Conservation (phyloP, 305 asterid species). For the Euphrasia arctica region DNA sequence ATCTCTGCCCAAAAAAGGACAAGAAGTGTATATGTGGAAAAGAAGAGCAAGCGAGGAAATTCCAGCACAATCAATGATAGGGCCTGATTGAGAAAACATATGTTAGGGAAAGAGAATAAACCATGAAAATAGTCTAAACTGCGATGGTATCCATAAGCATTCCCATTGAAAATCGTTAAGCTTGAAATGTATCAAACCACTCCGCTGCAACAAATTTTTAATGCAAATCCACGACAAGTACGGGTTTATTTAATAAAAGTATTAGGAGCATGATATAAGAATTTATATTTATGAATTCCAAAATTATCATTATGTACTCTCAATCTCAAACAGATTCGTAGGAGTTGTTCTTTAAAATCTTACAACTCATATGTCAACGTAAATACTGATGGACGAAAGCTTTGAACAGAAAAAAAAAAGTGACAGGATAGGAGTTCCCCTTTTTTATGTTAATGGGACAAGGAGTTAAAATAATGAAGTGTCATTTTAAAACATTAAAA, state of each 20-base stretch:
- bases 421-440: neutral
- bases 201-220: neutral
- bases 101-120: conserved; percentile 5
- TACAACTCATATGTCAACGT: neutral
- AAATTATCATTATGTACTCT: no score
- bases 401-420: neutral
- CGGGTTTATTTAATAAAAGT: no score
- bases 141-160: conserved; percentile 11
- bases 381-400: neutral
- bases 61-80: conserved; percentile 65
- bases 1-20: conserved; percentile 99
- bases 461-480: neutral
- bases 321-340: no score
- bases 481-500: neutral
- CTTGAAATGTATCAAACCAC: neutral
- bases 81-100: conserved; percentile 46
- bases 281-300: no score
- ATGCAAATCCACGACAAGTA: neutral
- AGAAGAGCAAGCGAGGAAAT: conserved; percentile 90
- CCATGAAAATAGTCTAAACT: neutral
- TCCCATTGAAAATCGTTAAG: conserved; percentile 1
- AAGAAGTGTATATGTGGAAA: conserved; percentile 94
- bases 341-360: neutral
- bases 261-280: no score
- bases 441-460: neutral